phyloP scores from a whole-genome alignment of 140 eudicot genomes.

The Anethum foeniculum region DNA sequence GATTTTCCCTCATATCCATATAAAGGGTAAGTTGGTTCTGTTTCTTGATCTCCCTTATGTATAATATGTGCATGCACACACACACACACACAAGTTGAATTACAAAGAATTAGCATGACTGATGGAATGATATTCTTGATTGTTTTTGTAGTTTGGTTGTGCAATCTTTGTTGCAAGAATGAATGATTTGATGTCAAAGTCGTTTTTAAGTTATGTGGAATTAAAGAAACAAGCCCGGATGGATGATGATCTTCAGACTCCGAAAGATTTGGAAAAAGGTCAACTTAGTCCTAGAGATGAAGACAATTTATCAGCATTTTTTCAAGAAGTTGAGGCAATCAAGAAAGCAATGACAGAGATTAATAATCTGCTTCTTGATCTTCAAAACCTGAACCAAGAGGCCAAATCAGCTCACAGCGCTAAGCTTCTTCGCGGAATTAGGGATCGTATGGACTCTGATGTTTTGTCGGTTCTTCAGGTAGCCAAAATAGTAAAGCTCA shows the following conservation, averaged over 20 bases:
- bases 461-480: slow-evolving; percentile 36
- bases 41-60: neutral
- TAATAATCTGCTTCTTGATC: slow-evolving; percentile 49
- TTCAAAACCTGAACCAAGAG: slow-evolving; percentile 57
- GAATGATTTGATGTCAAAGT: slow-evolving; percentile 92
- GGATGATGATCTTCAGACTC: slow-evolving; percentile 33
- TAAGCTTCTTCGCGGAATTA: slow-evolving; percentile 59
- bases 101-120: neutral
- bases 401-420: slow-evolving; percentile 54
- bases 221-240: slow-evolving; percentile 76
- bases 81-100: neutral
- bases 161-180: slow-evolving; percentile 29
- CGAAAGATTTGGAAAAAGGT: slow-evolving; percentile 40
- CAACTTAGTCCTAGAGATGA: slow-evolving; percentile 39
- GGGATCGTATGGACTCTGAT: slow-evolving; percentile 54
- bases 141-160: slow-evolving; percentile 34
- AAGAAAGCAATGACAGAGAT: slow-evolving; percentile 65
- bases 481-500: slow-evolving; percentile 32
- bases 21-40: neutral
- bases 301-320: slow-evolving; percentile 47
- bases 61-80: neutral
- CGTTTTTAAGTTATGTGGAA: slow-evolving; percentile 76
- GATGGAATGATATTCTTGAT: slow-evolving; percentile 5
- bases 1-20: neutral
- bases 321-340: slow-evolving; percentile 57